Conservation (phyloP, 164 flowering plant species). For the Chimonanthus praecox region DNA sequence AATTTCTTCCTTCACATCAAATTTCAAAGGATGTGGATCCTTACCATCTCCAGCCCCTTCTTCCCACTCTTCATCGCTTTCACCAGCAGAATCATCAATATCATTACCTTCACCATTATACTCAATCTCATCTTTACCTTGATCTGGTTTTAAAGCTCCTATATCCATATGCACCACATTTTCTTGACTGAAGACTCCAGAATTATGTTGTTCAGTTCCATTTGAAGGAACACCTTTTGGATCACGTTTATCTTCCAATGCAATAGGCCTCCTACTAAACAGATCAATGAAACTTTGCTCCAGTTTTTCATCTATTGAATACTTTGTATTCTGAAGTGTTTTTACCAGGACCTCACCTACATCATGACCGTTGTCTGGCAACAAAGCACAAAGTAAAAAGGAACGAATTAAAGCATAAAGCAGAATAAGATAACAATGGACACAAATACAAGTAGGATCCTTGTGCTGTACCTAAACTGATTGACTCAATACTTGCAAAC, state of each 20-base stretch:
- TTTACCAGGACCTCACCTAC: conserved; percentile 79
- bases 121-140: conserved; percentile 28
- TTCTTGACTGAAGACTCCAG: neutral
- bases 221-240: conserved; percentile 15
- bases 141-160: conserved; percentile 24
- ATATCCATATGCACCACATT: conserved; percentile 10
- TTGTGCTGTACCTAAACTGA: too few relatives aligned
- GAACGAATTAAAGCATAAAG: neutral
- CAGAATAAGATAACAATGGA: neutral
- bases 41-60: conserved; percentile 9
- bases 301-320: conserved; percentile 82
- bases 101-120: conserved; percentile 25
- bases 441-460: neutral
- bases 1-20: conserved; percentile 36
- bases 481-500: too few relatives aligned
- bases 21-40: conserved; percentile 8
- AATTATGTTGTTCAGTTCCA: neutral
- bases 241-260: conserved; percentile 25
- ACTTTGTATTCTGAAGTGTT: conserved; percentile 72
- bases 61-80: conserved; percentile 19
- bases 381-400: neutral
- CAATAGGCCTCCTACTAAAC: conserved; percentile 38
- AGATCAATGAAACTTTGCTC: conserved; percentile 58
- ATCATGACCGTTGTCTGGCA: conserved; percentile 62
- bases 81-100: conserved; percentile 28